These are phyloP conservation scores for Arachnomyces sp. DNA, from an alignment of 2,329 filamentous ascomycete species.

Conservation along the genomic window DNA sequence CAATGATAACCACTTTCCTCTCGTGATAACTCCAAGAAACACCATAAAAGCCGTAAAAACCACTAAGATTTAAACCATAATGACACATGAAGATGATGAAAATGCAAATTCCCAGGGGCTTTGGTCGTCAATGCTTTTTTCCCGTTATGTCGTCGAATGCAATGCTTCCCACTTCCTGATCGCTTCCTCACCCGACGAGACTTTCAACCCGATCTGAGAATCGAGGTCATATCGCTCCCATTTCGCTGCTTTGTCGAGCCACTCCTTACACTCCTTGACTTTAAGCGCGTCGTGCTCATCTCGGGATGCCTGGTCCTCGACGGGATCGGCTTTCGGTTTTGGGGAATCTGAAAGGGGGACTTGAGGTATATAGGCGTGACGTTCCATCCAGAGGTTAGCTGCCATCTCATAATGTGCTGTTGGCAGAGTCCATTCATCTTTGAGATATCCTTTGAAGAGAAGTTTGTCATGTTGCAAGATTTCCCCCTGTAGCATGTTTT, in stretches of 20 bases:
- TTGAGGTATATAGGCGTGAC: conserved; percentile 26
- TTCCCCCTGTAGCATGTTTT: conserved; percentile 51
- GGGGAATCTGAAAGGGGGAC: neutral
- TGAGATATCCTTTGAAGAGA: conserved; percentile 43
- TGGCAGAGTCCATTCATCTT: conserved; percentile 57
- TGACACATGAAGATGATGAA: too few relatives aligned
- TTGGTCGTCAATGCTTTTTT: too few relatives aligned
- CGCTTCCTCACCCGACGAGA: conserved; percentile 38
- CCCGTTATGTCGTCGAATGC: conserved; percentile 13
- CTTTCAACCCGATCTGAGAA: conserved; percentile 45
- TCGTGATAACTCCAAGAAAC: too few relatives aligned
- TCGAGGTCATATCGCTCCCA: conserved; percentile 58
- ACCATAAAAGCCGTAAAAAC: too few relatives aligned
- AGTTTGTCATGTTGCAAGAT: conserved; percentile 52
- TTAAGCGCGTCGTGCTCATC: conserved; percentile 26
- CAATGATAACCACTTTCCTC: too few relatives aligned
- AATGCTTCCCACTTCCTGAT: conserved; percentile 35
- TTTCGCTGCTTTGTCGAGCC: conserved; percentile 48
- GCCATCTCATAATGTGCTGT: conserved; percentile 81
- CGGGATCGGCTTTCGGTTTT: conserved; percentile 9
- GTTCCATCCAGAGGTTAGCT: conserved; percentile 68
- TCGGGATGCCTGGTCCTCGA: conserved; percentile 4
- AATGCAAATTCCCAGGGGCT: too few relatives aligned
- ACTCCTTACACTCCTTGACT: conserved; percentile 46
- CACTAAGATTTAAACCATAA: too few relatives aligned